Evolutionary conservation across 2,329 filamentous ascomycete genomes (phyloP).

Genomic region (Diplodia intermedia): DNA sequence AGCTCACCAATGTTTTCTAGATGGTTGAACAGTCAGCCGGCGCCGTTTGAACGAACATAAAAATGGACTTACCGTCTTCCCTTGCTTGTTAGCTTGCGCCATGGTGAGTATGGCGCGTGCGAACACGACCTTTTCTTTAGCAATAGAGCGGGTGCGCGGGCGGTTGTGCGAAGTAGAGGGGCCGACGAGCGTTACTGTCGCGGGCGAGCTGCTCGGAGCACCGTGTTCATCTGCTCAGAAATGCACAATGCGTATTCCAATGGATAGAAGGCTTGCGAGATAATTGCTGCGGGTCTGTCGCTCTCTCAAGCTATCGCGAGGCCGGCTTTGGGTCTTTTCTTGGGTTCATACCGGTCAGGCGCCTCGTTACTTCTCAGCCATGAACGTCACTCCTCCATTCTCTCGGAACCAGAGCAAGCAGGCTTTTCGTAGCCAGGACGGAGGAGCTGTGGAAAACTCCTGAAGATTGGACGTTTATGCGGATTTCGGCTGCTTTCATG

Average conservation of each 20-base stretch:
- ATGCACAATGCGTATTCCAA: too few relatives aligned
- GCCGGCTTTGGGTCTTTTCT: too few relatives aligned
- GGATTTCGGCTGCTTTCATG: too few relatives aligned
- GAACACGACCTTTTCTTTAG: slow-evolving; percentile 44
- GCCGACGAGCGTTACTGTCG: slow-evolving; percentile 17
- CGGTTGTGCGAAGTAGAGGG: slow-evolving; percentile 5
- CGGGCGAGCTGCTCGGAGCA: slow-evolving; percentile 22
- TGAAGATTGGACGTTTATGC: background rate
- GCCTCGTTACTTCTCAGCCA: too few relatives aligned
- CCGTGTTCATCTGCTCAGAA: too few relatives aligned
- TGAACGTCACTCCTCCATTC: too few relatives aligned
- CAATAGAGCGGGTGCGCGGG: background rate
- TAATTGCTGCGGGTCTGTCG: too few relatives aligned
- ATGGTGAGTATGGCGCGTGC: slow-evolving; percentile 52
- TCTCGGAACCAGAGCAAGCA: too few relatives aligned
- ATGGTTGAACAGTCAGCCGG: slow-evolving; percentile 51
- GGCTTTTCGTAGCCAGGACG: background rate
- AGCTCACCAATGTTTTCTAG: slow-evolving; percentile 70
- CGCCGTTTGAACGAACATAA: slow-evolving; percentile 53
- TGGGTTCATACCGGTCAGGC: too few relatives aligned
- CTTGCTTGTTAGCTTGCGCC: slow-evolving; percentile 79
- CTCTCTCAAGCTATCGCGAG: too few relatives aligned
- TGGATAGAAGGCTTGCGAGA: too few relatives aligned
- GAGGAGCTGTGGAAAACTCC: background rate
- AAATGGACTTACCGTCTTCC: slow-evolving; percentile 89